A percentile compares a stretch with the other conserved stretches of the same genome.
Conservation (phyloP, 805 yeast species). For the Candida orba region DNA sequence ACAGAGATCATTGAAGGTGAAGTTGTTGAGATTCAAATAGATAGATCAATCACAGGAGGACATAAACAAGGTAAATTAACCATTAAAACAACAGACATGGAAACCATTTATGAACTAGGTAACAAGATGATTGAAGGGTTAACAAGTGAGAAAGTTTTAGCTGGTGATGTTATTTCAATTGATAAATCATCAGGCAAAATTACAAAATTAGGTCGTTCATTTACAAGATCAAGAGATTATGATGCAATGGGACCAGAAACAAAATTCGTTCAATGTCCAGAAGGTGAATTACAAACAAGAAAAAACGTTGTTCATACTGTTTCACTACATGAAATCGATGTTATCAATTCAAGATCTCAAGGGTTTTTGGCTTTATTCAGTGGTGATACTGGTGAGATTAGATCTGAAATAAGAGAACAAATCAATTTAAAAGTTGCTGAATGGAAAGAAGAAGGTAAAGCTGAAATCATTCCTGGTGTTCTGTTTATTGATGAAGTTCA, state of each 20-base stretch:
- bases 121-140: slow-evolving; percentile 91
- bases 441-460: slow-evolving; percentile 99
- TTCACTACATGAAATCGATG: slow-evolving; percentile 96
- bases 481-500: slow-evolving; percentile 96
- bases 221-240: slow-evolving; percentile 92
- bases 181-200: slow-evolving; percentile 95
- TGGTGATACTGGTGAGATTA: slow-evolving; percentile 96
- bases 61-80: slow-evolving; percentile 97
- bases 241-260: slow-evolving; percentile 99
- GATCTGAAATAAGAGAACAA: slow-evolving; percentile 92
- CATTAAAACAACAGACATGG: slow-evolving; percentile 97
- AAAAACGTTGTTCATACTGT: slow-evolving; percentile 96
- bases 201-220: slow-evolving; percentile 90
- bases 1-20: slow-evolving; percentile 98
- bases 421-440: slow-evolving; percentile 95
- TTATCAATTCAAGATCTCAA: slow-evolving; percentile 94
- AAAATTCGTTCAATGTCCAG: slow-evolving; percentile 96
- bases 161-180: slow-evolving; percentile 94
- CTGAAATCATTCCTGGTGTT: slow-evolving; percentile 96
- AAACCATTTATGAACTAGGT: slow-evolving; percentile 93
- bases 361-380: slow-evolving; percentile 94
- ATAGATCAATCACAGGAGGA: slow-evolving; percentile 91
- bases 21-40: slow-evolving; percentile 94
- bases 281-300: slow-evolving; percentile 95
- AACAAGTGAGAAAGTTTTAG: slow-evolving; percentile 89